phyloP scores from a whole-genome alignment of 768 basidiomycete genomes.

The Boletus coccyginus region DNA sequence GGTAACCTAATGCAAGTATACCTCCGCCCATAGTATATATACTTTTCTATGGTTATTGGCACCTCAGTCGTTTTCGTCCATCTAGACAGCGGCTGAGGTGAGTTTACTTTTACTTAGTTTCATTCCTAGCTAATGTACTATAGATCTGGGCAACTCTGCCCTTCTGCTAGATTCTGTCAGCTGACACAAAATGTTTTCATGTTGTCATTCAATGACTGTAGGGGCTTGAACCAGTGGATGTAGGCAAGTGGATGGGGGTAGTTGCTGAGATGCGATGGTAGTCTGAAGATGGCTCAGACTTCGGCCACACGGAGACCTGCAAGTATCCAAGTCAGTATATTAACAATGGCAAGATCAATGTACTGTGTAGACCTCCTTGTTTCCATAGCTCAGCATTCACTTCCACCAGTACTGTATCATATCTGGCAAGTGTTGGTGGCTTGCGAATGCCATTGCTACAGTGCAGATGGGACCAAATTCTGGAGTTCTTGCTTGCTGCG shows the following conservation, averaged over 20 bases:
- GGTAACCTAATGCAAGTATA: too few species aligned
- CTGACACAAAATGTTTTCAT: too few species aligned
- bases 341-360: neutral
- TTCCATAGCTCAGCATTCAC: neutral
- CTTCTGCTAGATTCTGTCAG: too few species aligned
- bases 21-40: too few species aligned
- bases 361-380: neutral
- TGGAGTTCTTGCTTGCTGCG: neutral
- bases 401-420: neutral
- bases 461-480: neutral
- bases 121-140: too few species aligned
- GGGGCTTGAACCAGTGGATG: neutral
- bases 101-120: too few species aligned
- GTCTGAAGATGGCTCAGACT: conserved; percentile 26
- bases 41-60: too few species aligned
- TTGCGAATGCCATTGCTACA: neutral
- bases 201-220: neutral
- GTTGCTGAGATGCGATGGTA: conserved; percentile 11
- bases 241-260: conserved; percentile 22
- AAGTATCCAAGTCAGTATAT: too few species aligned
- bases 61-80: too few species aligned
- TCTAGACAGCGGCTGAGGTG: too few species aligned
- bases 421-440: neutral
- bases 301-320: conserved; percentile 19
- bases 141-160: too few species aligned